These are phyloP conservation scores for Yarrowia sp. DNA, from an alignment of 805 yeast genomes.

Conservation along the genomic window DNA sequence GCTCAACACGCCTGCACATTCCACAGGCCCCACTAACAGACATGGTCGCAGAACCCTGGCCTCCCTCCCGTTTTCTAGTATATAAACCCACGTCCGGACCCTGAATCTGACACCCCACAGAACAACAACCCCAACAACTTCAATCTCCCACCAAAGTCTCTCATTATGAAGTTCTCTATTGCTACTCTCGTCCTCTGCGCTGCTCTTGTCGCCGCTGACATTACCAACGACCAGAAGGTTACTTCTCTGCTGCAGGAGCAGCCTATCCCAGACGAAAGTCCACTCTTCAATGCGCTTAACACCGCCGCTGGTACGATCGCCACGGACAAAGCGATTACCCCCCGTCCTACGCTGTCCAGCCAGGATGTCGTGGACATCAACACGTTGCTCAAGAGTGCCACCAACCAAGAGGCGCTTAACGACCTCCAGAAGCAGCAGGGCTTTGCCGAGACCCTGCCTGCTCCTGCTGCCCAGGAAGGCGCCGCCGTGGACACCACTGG, in stretches of 20 bases:
- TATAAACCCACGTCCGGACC: neutral
- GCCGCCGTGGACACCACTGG: neutral
- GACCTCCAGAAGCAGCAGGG: neutral
- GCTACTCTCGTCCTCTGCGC: neutral
- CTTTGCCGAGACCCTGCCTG: neutral
- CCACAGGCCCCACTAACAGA: too few relatives aligned
- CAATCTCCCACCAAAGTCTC: constrained; percentile 7
- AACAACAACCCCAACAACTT: constrained; percentile 4
- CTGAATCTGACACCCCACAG: neutral
- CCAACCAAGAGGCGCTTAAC: neutral
- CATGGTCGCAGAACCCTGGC: too few relatives aligned
- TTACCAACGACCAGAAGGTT: neutral
- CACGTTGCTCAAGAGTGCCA: neutral
- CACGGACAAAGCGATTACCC: neutral
- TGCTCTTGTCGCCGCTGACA: neutral
- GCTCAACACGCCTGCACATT: neutral
- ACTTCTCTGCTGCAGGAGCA: neutral
- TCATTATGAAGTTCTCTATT: constrained; percentile 6
- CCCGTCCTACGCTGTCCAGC: neutral
- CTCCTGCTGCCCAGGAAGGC: neutral
- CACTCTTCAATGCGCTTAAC: neutral
- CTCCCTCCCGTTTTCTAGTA: too few relatives aligned
- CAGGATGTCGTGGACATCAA: neutral
- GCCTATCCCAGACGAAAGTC: neutral
- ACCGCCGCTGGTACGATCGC: neutral